Evolutionary conservation across 441 rosid genomes (phyloP).

Genomic region (Cnidoscolus chayamansa): DNA sequence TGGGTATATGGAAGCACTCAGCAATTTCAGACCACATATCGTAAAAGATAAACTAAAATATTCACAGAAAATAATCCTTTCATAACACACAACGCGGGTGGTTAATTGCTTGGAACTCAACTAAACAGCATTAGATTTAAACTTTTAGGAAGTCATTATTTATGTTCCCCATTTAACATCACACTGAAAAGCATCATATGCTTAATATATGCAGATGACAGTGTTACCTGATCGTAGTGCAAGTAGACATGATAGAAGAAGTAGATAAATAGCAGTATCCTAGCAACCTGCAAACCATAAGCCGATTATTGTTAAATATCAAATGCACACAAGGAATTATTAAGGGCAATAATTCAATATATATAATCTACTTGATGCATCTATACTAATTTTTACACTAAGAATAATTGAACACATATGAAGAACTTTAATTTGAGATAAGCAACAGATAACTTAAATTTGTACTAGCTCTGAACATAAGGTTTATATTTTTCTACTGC

Average conservation of each 20-base stretch:
- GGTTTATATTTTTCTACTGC: too few species aligned
- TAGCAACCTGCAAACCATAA: slow-evolving; percentile 40
- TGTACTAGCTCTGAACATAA: too few species aligned
- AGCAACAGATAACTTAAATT: too few species aligned
- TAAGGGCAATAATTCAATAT: neutral
- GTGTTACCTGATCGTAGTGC: slow-evolving; percentile 45
- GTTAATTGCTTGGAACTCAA: neutral
- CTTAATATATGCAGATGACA: neutral
- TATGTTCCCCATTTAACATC: neutral
- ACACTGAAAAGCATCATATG: neutral
- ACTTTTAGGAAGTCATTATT: neutral
- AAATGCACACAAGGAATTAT: neutral
- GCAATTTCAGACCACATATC: neutral
- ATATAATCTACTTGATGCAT: too few species aligned
- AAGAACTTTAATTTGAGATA: too few species aligned
- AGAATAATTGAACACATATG: too few species aligned
- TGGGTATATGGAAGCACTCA: too few species aligned
- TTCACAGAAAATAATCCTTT: neutral
- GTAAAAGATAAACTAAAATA: neutral
- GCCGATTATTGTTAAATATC: neutral
- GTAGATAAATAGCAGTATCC: slow-evolving; percentile 47
- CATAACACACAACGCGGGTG: neutral
- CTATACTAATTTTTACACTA: too few species aligned
- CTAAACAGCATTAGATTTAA: neutral
- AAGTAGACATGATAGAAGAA: slow-evolving; percentile 48